Base-by-base conservation (phyloP, 345 rosid species). In the Citrus sinensis region DNA sequence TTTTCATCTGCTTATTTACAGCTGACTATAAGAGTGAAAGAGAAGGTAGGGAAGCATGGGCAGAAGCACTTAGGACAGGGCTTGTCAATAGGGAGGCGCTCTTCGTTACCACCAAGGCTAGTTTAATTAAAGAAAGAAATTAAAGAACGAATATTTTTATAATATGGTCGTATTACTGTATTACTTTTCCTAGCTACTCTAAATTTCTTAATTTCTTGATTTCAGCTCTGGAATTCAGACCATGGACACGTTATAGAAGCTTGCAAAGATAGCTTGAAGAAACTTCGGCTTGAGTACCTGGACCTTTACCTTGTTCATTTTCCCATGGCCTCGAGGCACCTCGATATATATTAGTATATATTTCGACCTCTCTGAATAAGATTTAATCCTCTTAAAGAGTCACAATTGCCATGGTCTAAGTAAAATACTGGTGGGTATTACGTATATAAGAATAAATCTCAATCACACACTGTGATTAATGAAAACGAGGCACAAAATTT, bases 191-290 rank as follows among this genome's bases (percentile, higher is more conserved):
- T 42, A 42, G 49, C 49, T 61, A 2, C 79, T 9, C 17, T 3
- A 11, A 2, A 10, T 42, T 42, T 24, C 19, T 25, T 5, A 7
- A 24, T 69, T 69, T 49, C 13, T 46, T 51, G n/a, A 24, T 46
- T 67, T 72, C 89, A 95, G 98, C 92, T 95, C 7, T 95, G 98
- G 98, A 95, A 93, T 81, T 92, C 97, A n/a, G 95, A 95, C 75
- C 98, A 95, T 64, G 94, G 94, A 6, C 98, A 93, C 82, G 95
- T 90, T 55, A 55, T 87, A 19, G 98, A 93, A 86, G 98, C 98
- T 3, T 95, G 95, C 84, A 91, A 87, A 78, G 94, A 87, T 79
- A 93, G 98, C 80, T 86, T 93, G 71, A 91, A 92, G 84, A 93
- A 95, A 81, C 97, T 95, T 71, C 93, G 81, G 87, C 91, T 93